phyloP scores from a whole-genome alignment of 805 yeast genomes.

The Candida maesae region DNA sequence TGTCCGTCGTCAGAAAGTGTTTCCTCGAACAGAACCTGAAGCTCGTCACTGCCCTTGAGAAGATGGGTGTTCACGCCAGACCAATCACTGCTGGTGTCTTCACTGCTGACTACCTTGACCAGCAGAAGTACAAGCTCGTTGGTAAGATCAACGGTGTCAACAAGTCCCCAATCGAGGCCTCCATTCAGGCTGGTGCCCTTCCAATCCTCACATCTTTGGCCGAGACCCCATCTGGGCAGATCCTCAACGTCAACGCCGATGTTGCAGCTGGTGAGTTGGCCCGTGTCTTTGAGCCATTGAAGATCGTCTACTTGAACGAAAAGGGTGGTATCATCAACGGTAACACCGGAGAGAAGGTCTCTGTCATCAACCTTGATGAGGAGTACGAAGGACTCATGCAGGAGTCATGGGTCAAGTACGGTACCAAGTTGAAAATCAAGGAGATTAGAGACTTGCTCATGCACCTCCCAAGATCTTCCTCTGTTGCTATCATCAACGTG shows the following conservation, averaged over 20 bases:
- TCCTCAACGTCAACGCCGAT: slow-evolving; percentile 95
- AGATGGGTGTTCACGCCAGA: slow-evolving; percentile 96
- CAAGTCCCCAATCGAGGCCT: slow-evolving; percentile 87
- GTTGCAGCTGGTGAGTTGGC: slow-evolving; percentile 99
- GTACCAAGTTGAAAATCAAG: slow-evolving; percentile 94
- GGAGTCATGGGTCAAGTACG: slow-evolving; percentile 97
- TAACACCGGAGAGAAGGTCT: slow-evolving; percentile 82
- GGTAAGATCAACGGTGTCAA: slow-evolving; percentile 86
- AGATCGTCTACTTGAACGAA: slow-evolving; percentile 93
- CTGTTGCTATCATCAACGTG: slow-evolving; percentile 96
- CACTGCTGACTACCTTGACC: slow-evolving; percentile 86
- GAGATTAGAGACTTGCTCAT: slow-evolving; percentile 93
- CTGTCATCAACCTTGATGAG: slow-evolving; percentile 90
- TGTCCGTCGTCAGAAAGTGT: slow-evolving; percentile 94
- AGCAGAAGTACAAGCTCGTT: slow-evolving; percentile 86
- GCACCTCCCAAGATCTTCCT: slow-evolving; percentile 92
- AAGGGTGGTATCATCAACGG: slow-evolving; percentile 98
- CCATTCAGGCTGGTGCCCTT: slow-evolving; percentile 92
- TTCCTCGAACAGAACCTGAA: slow-evolving; percentile 94
- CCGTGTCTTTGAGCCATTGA: slow-evolving; percentile 92
- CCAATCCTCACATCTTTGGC: slow-evolving; percentile 96
- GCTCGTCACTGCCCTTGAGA: slow-evolving; percentile 92
- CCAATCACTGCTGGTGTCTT: slow-evolving; percentile 98
- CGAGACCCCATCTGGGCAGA: slow-evolving; percentile 95
- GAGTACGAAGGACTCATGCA: slow-evolving; percentile 88